phyloP scores from a whole-genome alignment of 805 yeast species.

The Spathaspora sp. region DNA sequence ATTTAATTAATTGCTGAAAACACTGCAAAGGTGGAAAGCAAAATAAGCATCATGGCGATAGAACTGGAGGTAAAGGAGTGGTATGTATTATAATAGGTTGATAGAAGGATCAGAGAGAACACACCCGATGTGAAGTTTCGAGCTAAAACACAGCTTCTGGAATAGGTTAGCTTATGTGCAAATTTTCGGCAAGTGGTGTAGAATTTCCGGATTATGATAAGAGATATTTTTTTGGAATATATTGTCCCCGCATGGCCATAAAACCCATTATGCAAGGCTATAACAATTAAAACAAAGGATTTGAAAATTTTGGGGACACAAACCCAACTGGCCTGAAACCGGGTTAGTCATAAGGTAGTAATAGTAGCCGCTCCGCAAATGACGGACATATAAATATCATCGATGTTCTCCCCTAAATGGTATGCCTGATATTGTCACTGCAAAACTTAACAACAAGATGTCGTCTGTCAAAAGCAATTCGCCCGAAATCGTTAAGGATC shows the following conservation, averaged over 20 bases:
- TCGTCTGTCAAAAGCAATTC: neutral
- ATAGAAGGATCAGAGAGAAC: too few relatives aligned
- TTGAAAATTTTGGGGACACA: neutral
- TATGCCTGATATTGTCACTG: too few relatives aligned
- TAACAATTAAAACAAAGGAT: neutral
- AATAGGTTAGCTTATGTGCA: neutral
- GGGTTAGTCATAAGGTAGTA: neutral
- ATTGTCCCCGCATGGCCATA: neutral
- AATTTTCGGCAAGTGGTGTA: neutral
- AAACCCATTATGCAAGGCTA: neutral
- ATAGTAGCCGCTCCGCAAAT: neutral
- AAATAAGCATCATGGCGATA: too few relatives aligned
- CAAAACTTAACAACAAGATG: neutral
- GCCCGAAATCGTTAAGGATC: conserved; percentile 2
- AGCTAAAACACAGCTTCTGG: too few relatives aligned
- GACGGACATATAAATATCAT: neutral
- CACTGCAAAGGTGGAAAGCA: neutral
- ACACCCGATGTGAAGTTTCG: too few relatives aligned
- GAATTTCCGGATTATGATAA: neutral
- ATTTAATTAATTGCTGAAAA: neutral
- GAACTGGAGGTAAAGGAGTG: too few relatives aligned
- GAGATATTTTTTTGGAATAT: neutral
- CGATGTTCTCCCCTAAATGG: neutral
- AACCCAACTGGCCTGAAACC: neutral
- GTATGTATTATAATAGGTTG: too few relatives aligned